Evolutionary conservation across 306 rosid genomes (phyloP).

Genomic region (Cyclanthera cordifolia): DNA sequence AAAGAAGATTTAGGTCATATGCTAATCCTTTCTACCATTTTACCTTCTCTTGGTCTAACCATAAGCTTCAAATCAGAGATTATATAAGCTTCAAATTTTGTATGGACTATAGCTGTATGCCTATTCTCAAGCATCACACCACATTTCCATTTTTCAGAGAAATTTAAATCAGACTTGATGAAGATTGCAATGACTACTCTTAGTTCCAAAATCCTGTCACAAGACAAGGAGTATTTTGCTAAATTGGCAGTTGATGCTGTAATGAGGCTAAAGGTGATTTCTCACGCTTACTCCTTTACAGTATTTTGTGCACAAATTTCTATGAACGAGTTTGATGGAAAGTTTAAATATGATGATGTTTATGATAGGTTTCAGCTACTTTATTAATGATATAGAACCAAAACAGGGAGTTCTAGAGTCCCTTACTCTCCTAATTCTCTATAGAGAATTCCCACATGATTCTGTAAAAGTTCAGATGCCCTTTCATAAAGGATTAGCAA

Average conservation of each 20-base stretch:
- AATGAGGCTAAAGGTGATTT: conserved; percentile 72
- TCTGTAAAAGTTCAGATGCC: no score
- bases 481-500: no score
- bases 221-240: conserved; percentile 88
- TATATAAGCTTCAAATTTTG: no score
- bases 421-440: no score
- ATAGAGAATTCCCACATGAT: no score
- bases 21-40: background rate
- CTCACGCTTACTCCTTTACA: background rate
- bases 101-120: no score
- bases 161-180: conserved; percentile 80
- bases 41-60: background rate
- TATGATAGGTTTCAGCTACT: no score
- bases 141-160: conserved; percentile 37
- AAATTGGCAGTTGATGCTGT: conserved; percentile 92
- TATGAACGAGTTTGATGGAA: background rate
- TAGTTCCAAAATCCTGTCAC: conserved; percentile 95
- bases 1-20: conserved; percentile 58
- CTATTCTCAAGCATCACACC: no score
- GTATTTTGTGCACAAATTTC: background rate
- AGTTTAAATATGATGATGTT: background rate
- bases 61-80: no score
- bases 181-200: conserved; percentile 93
- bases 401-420: no score
- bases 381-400: no score